phyloP scores from a whole-genome alignment of 495 filamentous ascomycete genomes.

The Neurospora sp. region DNA sequence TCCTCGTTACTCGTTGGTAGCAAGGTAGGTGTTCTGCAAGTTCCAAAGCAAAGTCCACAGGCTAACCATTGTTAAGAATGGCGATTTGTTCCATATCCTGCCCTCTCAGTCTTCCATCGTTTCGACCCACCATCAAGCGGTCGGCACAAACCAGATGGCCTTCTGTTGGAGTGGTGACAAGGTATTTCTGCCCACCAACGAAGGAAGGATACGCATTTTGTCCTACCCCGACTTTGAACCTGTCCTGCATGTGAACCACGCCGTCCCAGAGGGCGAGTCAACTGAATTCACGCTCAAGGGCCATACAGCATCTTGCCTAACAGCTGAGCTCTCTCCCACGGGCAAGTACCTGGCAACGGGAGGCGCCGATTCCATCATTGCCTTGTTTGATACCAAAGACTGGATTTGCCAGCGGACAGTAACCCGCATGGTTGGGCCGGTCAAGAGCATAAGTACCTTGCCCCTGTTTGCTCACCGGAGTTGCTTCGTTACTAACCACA shows the following conservation, averaged over 20 bases:
- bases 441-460: slow-evolving; percentile 61
- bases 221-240: slow-evolving; percentile 55
- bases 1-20: slow-evolving; percentile 70
- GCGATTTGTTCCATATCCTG: slow-evolving; percentile 56
- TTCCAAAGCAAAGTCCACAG: neutral
- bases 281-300: slow-evolving; percentile 59
- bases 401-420: slow-evolving; percentile 84
- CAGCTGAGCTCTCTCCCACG: slow-evolving; percentile 61
- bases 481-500: slow-evolving; percentile 11
- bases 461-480: neutral
- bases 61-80: slow-evolving; percentile 40
- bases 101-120: slow-evolving; percentile 42
- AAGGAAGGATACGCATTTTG: slow-evolving; percentile 72
- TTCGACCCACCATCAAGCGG: slow-evolving; percentile 54
- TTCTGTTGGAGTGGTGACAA: slow-evolving; percentile 69
- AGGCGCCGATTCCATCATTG: slow-evolving; percentile 77
- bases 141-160: slow-evolving; percentile 71
- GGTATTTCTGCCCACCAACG: slow-evolving; percentile 72
- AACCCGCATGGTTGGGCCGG: slow-evolving; percentile 63
- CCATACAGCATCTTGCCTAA: slow-evolving; percentile 69
- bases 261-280: slow-evolving; percentile 24
- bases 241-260: slow-evolving; percentile 27
- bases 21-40: slow-evolving; percentile 49
- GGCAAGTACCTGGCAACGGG: slow-evolving; percentile 78
- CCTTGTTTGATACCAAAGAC: slow-evolving; percentile 84